A percentile compares a stretch with the other conserved stretches of the same genome.
Conservation (phyloP, 257 asterid species). For the Perilla frutescens region DNA sequence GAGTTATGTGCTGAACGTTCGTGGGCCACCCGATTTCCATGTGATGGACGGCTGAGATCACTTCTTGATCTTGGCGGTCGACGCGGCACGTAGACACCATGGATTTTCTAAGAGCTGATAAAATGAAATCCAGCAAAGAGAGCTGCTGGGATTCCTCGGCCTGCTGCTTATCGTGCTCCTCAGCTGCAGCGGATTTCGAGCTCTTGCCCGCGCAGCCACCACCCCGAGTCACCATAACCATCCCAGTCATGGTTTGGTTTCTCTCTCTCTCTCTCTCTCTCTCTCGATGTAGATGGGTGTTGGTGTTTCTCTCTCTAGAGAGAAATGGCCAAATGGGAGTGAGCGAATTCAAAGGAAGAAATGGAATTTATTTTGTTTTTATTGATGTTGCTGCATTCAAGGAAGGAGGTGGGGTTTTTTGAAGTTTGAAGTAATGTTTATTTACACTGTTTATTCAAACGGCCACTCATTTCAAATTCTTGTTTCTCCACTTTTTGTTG, state of each 20-base stretch:
- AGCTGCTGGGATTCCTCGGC: conserved; percentile 47
- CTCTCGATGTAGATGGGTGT: background rate
- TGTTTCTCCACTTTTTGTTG: conserved; percentile 36
- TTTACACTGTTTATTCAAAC: conserved; percentile 59
- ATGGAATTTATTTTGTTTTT: conserved; percentile 7
- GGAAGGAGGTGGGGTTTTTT: conserved; percentile 44
- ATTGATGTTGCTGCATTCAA: conserved; percentile 40
- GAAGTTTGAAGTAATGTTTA: conserved; percentile 42
- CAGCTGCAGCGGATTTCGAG: conserved; percentile 50
- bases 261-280: conserved; percentile 19
- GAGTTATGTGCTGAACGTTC: conserved; percentile 84
- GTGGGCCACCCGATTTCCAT: conserved; percentile 99
- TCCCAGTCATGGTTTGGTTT: conserved; percentile 54
- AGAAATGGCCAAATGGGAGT: background rate
- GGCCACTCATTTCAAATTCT: conserved; percentile 76
- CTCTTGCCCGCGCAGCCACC: conserved; percentile 62
- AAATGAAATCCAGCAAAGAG: conserved; percentile 66
- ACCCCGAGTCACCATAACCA: conserved; percentile 75
- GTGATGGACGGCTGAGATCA: conserved; percentile 64
- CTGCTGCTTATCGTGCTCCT: conserved; percentile 52
- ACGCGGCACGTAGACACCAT: conserved; percentile 88
- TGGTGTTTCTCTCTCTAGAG: conserved; percentile 34
- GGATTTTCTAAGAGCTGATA: conserved; percentile 85
- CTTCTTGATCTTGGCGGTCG: conserved; percentile 62
- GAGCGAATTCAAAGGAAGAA: conserved; percentile 14